Evolutionary conservation across 139 green algal species (phyloP).

Genomic region (Closterium sp.): DNA sequence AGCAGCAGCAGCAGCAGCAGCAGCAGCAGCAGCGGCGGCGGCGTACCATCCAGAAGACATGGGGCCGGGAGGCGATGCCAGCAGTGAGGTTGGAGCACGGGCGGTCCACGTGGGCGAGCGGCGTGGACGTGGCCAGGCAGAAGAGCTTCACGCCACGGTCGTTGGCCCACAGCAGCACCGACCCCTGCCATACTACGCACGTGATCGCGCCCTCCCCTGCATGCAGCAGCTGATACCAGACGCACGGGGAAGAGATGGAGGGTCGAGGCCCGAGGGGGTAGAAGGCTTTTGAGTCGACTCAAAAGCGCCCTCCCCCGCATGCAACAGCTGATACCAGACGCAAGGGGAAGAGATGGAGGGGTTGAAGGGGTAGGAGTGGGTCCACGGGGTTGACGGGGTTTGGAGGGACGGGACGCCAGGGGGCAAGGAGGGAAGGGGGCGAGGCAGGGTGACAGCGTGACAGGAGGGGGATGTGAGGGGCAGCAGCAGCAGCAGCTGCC

Average conservation of each 20-base stretch:
- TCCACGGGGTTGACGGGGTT: too few species aligned
- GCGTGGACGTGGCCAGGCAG: slow-evolving; percentile 63
- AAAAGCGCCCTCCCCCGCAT: slow-evolving; percentile 70
- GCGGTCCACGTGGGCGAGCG: slow-evolving; percentile 58
- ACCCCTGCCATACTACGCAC: slow-evolving; percentile 66
- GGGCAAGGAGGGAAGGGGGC: too few species aligned
- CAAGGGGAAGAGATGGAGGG: not conserved
- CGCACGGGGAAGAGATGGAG: not conserved
- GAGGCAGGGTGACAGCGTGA: too few species aligned
- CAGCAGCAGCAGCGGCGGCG: not conserved
- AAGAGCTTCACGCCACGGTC: slow-evolving; percentile 77
- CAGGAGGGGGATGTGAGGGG: too few species aligned
- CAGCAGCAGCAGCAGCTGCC: too few species aligned
- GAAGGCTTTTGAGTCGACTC: slow-evolving; percentile 4
- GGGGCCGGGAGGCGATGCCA: not conserved
- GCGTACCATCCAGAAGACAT: slow-evolving; percentile 39
- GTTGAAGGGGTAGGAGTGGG: not conserved
- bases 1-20: not conserved
- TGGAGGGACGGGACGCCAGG: too few species aligned
- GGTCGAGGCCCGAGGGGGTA: not conserved
- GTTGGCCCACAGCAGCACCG: slow-evolving; percentile 84
- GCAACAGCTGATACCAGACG: too few species aligned
- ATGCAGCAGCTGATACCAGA: slow-evolving; percentile 71
- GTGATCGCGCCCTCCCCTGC: slow-evolving; percentile 69
- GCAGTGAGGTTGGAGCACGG: slow-evolving; percentile 14